Percentiles rank a stretch among this genome's conserved stretches.
Conservation (phyloP, 225 moss, liverwort and hornwort species). For the Physcomitrium patens region DNA sequence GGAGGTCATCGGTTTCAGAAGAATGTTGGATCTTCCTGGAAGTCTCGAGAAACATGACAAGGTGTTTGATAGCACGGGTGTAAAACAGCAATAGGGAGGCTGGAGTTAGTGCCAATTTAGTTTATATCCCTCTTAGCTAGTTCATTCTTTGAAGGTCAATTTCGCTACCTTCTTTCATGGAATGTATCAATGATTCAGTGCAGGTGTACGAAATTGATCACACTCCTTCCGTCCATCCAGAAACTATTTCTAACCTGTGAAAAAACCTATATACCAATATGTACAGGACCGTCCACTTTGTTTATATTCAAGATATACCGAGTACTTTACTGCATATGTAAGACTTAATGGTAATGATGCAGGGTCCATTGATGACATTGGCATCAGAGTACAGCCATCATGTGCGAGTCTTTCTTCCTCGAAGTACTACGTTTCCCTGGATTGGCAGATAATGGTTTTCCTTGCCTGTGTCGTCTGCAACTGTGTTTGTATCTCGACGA, state of each 20-base stretch:
- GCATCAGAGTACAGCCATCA: constrained; percentile 1
- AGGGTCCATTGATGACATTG: not conserved
- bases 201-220: constrained; percentile 39
- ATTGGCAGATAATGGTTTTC: not conserved
- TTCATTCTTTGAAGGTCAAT: constrained; percentile 53
- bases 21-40: constrained; percentile 34
- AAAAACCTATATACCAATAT: constrained; percentile 39
- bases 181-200: constrained; percentile 32
- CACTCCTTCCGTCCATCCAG: constrained; percentile 32
- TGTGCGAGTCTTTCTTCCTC: constrained; percentile 9
- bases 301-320: constrained; percentile 32
- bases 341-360: not conserved
- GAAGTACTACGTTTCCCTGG: not conserved
- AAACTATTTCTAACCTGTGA: constrained; percentile 36
- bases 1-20: constrained; percentile 28
- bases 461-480: not conserved
- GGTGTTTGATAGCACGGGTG: constrained; percentile 29
- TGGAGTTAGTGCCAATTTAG: constrained; percentile 30
- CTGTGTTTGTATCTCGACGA: not conserved
- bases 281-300: constrained; percentile 46
- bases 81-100: constrained; percentile 39
- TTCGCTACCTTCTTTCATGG: constrained; percentile 40
- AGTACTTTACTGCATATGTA: constrained; percentile 14
- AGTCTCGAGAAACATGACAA: constrained; percentile 33
- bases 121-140: constrained; percentile 47